These are phyloP conservation scores for Clitopilus passeckerianus DNA, from an alignment of 768 basidiomycete species.

Conservation along the genomic window DNA sequence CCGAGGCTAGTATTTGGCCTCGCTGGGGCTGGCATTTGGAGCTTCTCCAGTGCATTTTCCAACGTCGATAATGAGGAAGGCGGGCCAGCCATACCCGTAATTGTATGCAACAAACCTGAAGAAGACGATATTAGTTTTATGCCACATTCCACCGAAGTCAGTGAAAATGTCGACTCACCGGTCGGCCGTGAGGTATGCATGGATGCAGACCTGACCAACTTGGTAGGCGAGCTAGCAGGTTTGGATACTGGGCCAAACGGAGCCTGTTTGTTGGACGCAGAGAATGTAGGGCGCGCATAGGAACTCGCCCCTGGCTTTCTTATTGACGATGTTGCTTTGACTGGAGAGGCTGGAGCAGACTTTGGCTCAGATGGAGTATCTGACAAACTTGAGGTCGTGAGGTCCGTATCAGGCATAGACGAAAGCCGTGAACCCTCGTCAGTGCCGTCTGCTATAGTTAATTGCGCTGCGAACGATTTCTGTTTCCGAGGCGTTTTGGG, in stretches of 20 bases:
- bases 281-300: conserved; percentile 12
- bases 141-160: not conserved
- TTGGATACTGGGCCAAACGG: conserved; percentile 14
- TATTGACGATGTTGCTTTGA: conserved; percentile 29
- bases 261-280: conserved; percentile 16
- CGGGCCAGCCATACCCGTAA: conserved; percentile 8
- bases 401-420: conserved; percentile 5
- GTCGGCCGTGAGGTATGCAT: conserved; percentile 21
- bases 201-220: conserved; percentile 25
- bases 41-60: conserved; percentile 63
- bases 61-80: conserved; percentile 57
- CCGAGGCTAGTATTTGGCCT: conserved; percentile 70
- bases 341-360: conserved; percentile 8
- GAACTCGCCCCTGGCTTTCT: conserved; percentile 7
- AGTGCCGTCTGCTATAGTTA: not conserved
- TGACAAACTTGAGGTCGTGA: conserved; percentile 10
- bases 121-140: not conserved
- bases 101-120: not conserved
- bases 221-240: conserved; percentile 23
- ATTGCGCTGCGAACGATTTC: not conserved
- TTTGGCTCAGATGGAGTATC: conserved; percentile 7
- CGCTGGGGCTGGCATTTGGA: conserved; percentile 60
- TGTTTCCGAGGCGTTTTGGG: not conserved
- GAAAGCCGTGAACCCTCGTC: not conserved
- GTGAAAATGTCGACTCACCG: conserved; percentile 15